Conservation (phyloP, 768 basidiomycete genomes). For the Pleurotus ostreatus region DNA sequence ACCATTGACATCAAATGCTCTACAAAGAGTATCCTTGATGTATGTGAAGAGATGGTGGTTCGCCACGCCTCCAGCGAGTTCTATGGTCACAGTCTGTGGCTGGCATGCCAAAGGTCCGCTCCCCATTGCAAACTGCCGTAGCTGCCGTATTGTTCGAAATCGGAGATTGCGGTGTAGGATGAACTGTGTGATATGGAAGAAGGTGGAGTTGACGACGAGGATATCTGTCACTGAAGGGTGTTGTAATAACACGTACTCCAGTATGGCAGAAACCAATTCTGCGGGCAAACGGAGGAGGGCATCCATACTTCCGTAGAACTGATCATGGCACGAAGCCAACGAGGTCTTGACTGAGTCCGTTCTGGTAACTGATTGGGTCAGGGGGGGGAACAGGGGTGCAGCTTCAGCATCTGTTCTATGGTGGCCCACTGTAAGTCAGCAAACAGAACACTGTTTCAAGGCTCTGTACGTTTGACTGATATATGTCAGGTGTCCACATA, state of each 20-base stretch:
- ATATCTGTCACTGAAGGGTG: slow-evolving; percentile 10
- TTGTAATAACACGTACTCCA: neutral
- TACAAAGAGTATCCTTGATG: slow-evolving; percentile 10
- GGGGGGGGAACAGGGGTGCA: no score
- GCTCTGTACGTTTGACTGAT: no score
- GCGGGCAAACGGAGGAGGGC: neutral
- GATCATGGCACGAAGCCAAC: no score
- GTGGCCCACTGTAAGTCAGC: no score
- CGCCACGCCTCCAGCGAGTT: slow-evolving; percentile 1
- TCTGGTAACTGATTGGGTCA: no score
- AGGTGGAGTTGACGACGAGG: slow-evolving; percentile 17
- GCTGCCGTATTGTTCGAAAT: slow-evolving; percentile 20
- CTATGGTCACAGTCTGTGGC: neutral
- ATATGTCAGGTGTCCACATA: no score
- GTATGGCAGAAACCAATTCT: neutral
- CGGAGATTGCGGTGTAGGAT: slow-evolving; percentile 21
- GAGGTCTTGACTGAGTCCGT: no score
- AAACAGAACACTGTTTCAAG: no score
- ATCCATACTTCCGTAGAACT: neutral
- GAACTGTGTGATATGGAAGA: slow-evolving; percentile 15
- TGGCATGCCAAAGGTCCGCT: slow-evolving; percentile 10
- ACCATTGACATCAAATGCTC: neutral
- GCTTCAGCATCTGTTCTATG: no score
- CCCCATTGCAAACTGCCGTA: slow-evolving; percentile 8
- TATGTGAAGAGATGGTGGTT: slow-evolving; percentile 13